Percentiles rank a stretch among this genome's conserved stretches.
Evolutionary conservation across 2,329 filamentous ascomycete species (phyloP).

Genomic region (Sporothrix globosa): DNA sequence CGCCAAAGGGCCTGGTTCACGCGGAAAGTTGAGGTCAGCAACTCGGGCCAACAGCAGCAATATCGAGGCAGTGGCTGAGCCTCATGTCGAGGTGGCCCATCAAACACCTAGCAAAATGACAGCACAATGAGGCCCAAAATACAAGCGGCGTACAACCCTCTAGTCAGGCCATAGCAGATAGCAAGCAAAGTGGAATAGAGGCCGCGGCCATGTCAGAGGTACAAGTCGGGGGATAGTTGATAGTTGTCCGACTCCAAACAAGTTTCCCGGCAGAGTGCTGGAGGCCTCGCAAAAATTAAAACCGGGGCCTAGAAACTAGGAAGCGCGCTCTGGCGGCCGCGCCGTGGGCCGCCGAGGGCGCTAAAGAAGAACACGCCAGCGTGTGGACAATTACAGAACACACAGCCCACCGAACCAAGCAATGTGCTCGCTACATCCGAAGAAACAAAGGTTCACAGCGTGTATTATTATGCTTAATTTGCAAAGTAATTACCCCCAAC

Average conservation of each 20-base stretch:
- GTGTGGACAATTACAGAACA: background rate
- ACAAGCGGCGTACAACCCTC: background rate
- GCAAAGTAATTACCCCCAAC: background rate
- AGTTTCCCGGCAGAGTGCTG: background rate
- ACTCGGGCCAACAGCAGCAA: background rate
- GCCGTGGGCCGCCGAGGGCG: constrained; percentile 17
- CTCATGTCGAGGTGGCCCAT: background rate
- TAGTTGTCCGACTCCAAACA: constrained; percentile 3
- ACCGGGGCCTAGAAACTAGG: constrained; percentile 2
- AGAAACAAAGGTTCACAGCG: background rate
- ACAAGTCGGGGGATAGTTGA: background rate
- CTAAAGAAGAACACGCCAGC: constrained; percentile 9
- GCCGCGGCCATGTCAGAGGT: background rate
- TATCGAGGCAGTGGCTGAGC: constrained; percentile 6
- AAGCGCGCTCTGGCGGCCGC: constrained; percentile 34
- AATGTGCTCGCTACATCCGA: too few relatives aligned
- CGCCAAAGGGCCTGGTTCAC: background rate
- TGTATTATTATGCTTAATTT: background rate
- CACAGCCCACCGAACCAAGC: constrained; percentile 5
- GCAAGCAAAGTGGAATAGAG: background rate
- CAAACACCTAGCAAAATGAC: background rate
- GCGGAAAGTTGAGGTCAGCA: background rate
- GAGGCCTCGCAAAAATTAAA: constrained; percentile 26
- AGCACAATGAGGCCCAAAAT: too few relatives aligned
- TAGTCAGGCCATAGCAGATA: background rate